A percentile compares a stretch with the other conserved stretches of the same genome.
Conservation (phyloP, 495 filamentous ascomycete species). For the Cryomyces antarcticus region DNA sequence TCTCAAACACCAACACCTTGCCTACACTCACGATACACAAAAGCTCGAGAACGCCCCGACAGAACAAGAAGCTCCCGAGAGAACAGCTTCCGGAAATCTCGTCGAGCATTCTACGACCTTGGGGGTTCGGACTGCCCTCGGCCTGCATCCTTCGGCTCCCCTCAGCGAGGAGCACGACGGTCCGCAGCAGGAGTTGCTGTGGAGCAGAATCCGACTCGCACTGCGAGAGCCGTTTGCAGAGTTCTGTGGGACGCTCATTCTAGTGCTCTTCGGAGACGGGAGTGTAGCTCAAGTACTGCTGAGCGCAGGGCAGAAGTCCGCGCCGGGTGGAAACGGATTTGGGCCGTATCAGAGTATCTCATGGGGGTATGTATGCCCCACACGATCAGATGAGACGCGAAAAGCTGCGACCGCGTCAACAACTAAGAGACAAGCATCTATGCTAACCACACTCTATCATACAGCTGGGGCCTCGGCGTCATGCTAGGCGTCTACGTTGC, state of each 20-base stretch:
- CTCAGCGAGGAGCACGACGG: conserved; percentile 8
- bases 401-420: background rate
- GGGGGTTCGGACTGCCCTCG: conserved; percentile 1
- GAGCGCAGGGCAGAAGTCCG: conserved; percentile 1
- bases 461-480: conserved; percentile 26
- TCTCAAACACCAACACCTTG: too few species aligned
- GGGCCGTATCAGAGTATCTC: conserved; percentile 9
- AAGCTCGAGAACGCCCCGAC: background rate
- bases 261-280: conserved; percentile 8
- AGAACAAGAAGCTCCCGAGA: background rate
- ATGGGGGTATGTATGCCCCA: background rate
- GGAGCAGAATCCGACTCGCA: conserved; percentile 26
- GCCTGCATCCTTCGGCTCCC: conserved; percentile 7
- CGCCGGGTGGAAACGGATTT: conserved; percentile 7
- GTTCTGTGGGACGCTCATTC: conserved; percentile 31
- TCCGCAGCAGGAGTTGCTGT: conserved; percentile 11
- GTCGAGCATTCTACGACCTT: background rate
- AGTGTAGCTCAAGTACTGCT: conserved; percentile 10
- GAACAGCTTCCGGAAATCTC: background rate
- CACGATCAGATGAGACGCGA: background rate
- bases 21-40: too few species aligned
- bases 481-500: conserved; percentile 48
- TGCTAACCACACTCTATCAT: background rate
- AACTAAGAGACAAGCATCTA: background rate
- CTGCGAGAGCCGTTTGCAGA: conserved; percentile 39